Evolutionary conservation across 2,329 filamentous ascomycete species (phyloP), one percentile per base, ranked within the genome.

Genomic region (Lecanoromycetidae sp.): DNA sequence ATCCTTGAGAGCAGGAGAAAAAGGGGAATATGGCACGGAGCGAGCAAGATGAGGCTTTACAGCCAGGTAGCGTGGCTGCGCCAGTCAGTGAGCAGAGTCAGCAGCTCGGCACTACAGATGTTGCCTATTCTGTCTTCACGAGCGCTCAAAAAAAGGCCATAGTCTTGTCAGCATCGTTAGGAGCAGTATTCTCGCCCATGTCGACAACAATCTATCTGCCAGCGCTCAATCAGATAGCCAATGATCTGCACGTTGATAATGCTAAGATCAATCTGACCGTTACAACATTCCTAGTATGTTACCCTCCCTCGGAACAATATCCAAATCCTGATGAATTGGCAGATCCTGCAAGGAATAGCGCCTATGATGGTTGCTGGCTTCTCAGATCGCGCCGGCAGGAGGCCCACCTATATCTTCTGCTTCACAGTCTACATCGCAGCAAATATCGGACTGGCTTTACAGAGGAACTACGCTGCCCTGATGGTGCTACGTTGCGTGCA

Each of bases 351-450:
- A 58, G 79, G 71, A 15, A 60, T 83, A 1, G 69, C 77, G 0
- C 79, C 79, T 0, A 75, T 72, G 5, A 58, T 82, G 10, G 73
- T 79, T 37, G 79, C 77, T 3, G 75, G 77, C 48, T 72, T 82
- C 33, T 75, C 75, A 5, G 79, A 83, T 57, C 67, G 65, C 41
- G 65, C 65, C 29, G 72, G 72, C n/a, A 62, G 72, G 48, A 63
- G 72, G 47, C 71, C 71, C 7, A 70, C 70, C 8, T 75, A 74
- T 55, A 58, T 74, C 9, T 55, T 70, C 38, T 68, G 66, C 48
- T 69, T 71, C 49, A 46, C 57, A 15, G 58, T 69, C 25, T 71
- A 68, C 49, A 63, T 68, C 25, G 51, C 48, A 5, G 64, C 66
- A 4, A 70, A 67, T 39, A 55, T 69, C 22, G 64, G 63, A 4